Percentiles rank a stretch among this genome's conserved stretches.
These are phyloP conservation scores for Pyricularia sp. DNA, from an alignment of 2,329 filamentous ascomycete species.

Conservation along the genomic window DNA sequence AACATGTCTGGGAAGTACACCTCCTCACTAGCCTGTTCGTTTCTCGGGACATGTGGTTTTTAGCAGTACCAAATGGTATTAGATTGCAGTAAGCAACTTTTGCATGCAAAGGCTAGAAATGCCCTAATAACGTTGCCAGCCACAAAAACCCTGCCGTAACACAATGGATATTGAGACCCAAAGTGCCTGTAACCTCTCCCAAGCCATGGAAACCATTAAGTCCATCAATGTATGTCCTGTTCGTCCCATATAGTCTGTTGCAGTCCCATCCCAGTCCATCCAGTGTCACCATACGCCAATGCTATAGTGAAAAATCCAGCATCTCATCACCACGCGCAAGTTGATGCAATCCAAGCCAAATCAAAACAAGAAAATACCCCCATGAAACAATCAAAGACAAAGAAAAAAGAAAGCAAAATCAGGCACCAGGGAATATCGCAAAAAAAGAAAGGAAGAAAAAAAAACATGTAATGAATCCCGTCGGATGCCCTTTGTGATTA, in stretches of 20 bases:
- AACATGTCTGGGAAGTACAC: not conserved
- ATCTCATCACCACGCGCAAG: not conserved
- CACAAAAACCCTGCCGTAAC: not conserved
- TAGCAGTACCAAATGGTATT: not conserved
- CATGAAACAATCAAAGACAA: not conserved
- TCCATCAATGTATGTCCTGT: not conserved
- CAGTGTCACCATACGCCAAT: not conserved
- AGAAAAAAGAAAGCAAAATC: conserved; percentile 20
- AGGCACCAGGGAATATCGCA: not conserved
- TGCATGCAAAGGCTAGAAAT: not conserved
- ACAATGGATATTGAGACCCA: not conserved
- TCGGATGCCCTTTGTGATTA: not conserved
- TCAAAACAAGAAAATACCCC: not conserved
- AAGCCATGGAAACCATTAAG: not conserved
- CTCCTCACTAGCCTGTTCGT: not conserved
- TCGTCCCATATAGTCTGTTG: not conserved
- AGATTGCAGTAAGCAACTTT: not conserved
- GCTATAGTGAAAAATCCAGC: not conserved
- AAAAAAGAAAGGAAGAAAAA: conserved; percentile 14
- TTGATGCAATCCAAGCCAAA: not conserved
- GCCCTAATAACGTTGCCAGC: not conserved
- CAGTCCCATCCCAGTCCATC: not conserved
- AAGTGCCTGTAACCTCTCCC: not conserved
- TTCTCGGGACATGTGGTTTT: not conserved
- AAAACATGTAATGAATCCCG: not conserved